Conservation (phyloP, 257 asterid species). For the Echites panduratus region DNA sequence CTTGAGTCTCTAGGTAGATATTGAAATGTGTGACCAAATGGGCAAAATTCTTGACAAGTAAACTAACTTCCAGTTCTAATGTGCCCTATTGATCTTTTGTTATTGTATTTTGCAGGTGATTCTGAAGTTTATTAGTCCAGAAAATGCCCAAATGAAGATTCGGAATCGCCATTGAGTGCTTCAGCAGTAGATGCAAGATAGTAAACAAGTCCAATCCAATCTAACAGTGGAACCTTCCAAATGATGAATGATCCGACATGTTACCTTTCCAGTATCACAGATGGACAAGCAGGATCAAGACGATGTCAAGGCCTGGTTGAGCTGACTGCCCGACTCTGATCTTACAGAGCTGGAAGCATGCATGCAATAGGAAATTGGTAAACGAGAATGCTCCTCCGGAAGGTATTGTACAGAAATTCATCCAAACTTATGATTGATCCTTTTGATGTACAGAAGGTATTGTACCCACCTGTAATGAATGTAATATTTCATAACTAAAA, state of each 20-base stretch:
- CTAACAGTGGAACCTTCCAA: not conserved
- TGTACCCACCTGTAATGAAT: too few relatives aligned
- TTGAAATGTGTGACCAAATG: not conserved
- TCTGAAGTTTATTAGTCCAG: conserved; percentile 31
- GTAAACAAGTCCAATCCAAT: conserved; percentile 5
- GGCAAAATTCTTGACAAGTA: not conserved
- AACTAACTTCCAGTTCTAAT: not conserved
- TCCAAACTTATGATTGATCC: not conserved
- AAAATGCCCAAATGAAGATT: conserved; percentile 23
- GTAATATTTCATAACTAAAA: too few relatives aligned
- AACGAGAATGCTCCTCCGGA: not conserved
- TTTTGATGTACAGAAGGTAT: conserved; percentile 1
- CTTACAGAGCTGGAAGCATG: conserved; percentile 1
- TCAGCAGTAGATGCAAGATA: conserved; percentile 25
- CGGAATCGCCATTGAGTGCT: conserved; percentile 24
- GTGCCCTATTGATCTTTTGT: not conserved
- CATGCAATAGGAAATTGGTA: not conserved
- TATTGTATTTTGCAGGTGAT: conserved; percentile 34
- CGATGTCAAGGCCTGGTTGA: not conserved
- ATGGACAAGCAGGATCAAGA: not conserved
- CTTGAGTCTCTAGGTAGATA: too few relatives aligned
- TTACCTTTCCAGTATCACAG: not conserved
- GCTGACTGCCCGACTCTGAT: not conserved
- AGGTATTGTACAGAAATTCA: conserved; percentile 13
- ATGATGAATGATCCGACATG: not conserved